Evolutionary conservation across 495 filamentous ascomycete genomes (phyloP), one percentile per base, ranked within the genome.

Genomic region (Penicillium canescens): DNA sequence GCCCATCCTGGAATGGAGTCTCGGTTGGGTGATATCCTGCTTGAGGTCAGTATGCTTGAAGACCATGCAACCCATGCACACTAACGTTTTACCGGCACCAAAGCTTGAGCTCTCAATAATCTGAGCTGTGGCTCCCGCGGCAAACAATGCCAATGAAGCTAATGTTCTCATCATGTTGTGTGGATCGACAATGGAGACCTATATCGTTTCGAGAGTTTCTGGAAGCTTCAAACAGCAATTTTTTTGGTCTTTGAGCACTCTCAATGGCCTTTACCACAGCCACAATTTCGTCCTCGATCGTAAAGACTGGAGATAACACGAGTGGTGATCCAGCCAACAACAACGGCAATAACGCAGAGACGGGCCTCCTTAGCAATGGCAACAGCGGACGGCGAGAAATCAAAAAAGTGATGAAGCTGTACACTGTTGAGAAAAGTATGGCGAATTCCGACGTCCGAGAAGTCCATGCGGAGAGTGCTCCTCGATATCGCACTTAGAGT

Each of bases 101-200:
- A 96, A 96, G 66, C 88, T 92, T 24, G 78, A 85, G 71, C 72
- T 86, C 46, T 87, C 80, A 57, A 86, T 74, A 10, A 86, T 73
- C 58, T 88, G 81, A 34, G 85, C 85, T 28, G 76, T 73, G 34
- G 81, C 83, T 31, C 78, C 70, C 59, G 81, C 70, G 45, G 80
- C 78, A 52, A 86, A 71, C 33, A 84, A 71, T 28, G 73, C 67
- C 33, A 78, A 42, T 20, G 67, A 67, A 55, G 63, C 53, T 34
- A 67, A 56, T 16, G 69, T 53, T 62, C 64, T 73, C 76, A 81
- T 80, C 24, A 36, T 71, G 68, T 56, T 65, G 66, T 56, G 21
- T 7, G 28, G 59, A 60, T 57, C 39, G 31, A 54, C 56, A 57
- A 18, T 28, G 40, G 26, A 44, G 54, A 12, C 40, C 44, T 41